These are phyloP conservation scores for Picochlorum sp. DNA, from an alignment of 139 green algal genomes.

Conservation along the genomic window DNA sequence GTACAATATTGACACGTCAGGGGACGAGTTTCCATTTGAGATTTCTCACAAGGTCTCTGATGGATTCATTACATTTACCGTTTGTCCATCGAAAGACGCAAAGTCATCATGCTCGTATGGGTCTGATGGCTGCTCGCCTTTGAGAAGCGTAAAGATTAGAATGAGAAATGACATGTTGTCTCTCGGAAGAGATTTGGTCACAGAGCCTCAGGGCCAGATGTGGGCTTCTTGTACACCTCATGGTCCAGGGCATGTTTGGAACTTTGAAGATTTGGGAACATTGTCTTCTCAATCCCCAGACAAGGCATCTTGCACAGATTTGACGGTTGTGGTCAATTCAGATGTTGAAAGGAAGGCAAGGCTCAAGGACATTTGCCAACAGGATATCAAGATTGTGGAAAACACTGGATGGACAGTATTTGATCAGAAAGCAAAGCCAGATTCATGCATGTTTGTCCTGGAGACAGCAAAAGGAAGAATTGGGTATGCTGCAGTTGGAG, in stretches of 20 bases:
- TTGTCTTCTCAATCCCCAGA: neutral
- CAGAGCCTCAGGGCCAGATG: neutral
- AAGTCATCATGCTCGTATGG: neutral
- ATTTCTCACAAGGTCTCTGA: neutral
- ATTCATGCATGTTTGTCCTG: neutral
- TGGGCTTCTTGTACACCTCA: constrained; percentile 8
- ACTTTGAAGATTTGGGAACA: neutral
- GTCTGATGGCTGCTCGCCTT: neutral
- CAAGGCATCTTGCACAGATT: neutral
- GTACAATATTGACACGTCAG: constrained; percentile 1
- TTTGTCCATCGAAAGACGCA: neutral
- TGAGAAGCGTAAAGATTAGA: constrained; percentile 2
- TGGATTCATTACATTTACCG: neutral
- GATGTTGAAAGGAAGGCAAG: neutral
- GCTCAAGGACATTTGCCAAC: constrained; percentile 13
- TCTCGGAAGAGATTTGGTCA: neutral
- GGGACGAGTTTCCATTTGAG: constrained; percentile 4
- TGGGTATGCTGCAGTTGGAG: neutral
- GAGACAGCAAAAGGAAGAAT: neutral
- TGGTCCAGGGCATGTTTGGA: constrained; percentile 10
- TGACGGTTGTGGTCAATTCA: neutral
- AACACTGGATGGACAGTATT: constrained; percentile 7
- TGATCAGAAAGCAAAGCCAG: constrained; percentile 1
- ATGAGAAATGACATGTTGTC: constrained; percentile 7
- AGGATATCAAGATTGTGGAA: constrained; percentile 8